Evolutionary conservation across 345 rosid genomes (phyloP), one percentile per base, ranked within the genome.

Genomic region (Corymbia maculata): DNA sequence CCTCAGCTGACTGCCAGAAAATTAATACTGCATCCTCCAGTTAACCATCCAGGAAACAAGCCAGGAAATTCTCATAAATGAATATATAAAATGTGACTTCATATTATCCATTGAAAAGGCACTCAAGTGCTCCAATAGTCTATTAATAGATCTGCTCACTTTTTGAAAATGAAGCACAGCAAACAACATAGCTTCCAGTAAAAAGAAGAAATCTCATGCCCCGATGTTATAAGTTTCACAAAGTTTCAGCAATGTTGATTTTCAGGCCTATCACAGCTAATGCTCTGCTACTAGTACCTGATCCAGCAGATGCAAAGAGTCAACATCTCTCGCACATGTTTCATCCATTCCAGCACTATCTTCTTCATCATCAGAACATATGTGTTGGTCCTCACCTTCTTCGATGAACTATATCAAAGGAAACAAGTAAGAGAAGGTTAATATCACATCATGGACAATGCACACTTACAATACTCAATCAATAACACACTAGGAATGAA

Each of bases 391-490:
- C 8, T 22, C 53, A 28, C 87, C 95, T 36, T 93, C 95, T 94
- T 93, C 98, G 90, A 94, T 94, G 91, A 94, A 95, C 98, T 96
- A 93, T 89, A 92, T 44, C 32, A 52, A 89, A 87, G 49, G 86
- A 17, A 90, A 32, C 22, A 16, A 51, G 53, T 68, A 42, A 61
- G 47, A 51, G 51, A 88, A 16, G 79, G 51, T 24, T 66, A 19
- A 85, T n/a, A 22, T 36, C 57, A 52, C 11, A 57, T 47, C 44
- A 45, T 28, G 85, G 51, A 85, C n/a, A 51, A 68, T 17, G 52
- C n/a, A 86, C 24, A 15, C 32, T 51, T 49, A 36, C 45, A 26
- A 26, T 70, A 66, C 51, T 55, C 80, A 47, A 52, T 32, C 44
- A 51, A 52, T 8, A 79, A 30, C 26, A 30, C 26, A 88, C 24